Percentiles rank a stretch among this genome's conserved stretches.
These are phyloP conservation scores for Jatropha curcas DNA, from an alignment of 345 rosid genomes.

Conservation along the genomic window DNA sequence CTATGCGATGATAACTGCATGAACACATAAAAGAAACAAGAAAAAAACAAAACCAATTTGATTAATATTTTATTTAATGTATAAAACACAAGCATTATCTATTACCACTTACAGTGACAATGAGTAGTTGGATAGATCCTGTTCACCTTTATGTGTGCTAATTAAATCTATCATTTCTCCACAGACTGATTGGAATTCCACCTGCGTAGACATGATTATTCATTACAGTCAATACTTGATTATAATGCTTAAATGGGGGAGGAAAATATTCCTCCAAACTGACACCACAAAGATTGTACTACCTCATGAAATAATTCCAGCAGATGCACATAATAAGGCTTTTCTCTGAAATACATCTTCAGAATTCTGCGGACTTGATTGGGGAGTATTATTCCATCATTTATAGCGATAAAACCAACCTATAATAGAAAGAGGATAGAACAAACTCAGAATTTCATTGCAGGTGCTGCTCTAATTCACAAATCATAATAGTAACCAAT, in stretches of 20 bases:
- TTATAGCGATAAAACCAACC: slow-evolving; percentile 78
- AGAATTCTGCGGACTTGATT: slow-evolving; percentile 53
- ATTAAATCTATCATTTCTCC: slow-evolving; percentile 91
- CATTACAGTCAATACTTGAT: neutral
- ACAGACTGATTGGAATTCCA: slow-evolving; percentile 70
- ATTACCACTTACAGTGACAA: slow-evolving; percentile 54
- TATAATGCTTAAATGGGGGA: neutral
- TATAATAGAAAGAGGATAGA: slow-evolving; percentile 13
- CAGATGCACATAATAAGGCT: slow-evolving; percentile 53
- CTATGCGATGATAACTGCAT: slow-evolving; percentile 75
- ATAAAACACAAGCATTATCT: neutral
- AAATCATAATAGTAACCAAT: neutral
- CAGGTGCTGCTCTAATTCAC: neutral
- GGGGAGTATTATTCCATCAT: slow-evolving; percentile 51
- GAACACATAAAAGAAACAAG: neutral
- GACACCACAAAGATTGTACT: neutral
- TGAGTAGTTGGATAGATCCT: slow-evolving; percentile 65
- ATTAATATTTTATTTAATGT: neutral
- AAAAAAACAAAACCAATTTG: neutral
- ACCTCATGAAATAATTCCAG: slow-evolving; percentile 66
- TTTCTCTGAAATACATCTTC: slow-evolving; percentile 49
- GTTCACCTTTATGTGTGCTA: slow-evolving; percentile 66
- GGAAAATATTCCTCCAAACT: neutral
- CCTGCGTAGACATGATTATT: slow-evolving; percentile 39
- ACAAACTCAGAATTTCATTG: neutral